Evolutionary conservation across 768 basidiomycete species (phyloP).

Genomic region (Kondoa malvinella): DNA sequence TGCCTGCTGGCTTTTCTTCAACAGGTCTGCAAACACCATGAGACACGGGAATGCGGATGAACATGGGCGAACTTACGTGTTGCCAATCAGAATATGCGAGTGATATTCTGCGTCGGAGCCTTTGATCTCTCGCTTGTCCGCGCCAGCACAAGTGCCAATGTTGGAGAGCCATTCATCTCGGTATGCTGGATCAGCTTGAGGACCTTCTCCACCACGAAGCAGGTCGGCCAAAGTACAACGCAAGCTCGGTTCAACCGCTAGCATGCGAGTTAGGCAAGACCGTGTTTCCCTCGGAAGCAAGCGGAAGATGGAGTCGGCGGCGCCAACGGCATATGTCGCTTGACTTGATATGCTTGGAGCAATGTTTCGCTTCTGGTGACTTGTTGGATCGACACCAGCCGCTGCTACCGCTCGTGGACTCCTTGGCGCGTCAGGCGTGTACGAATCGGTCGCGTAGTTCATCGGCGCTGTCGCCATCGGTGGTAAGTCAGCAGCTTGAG

Average conservation of each 20-base stretch:
- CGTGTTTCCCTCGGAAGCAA: conserved; percentile 85
- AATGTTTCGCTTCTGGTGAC: not conserved
- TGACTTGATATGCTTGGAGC: conserved; percentile 29
- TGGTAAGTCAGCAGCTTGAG: too few species aligned
- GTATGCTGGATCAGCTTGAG: conserved; percentile 41
- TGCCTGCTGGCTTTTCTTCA: not conserved
- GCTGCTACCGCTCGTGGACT: not conserved
- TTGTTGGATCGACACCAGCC: not conserved
- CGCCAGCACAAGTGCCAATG: conserved; percentile 45
- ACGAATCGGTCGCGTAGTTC: not conserved
- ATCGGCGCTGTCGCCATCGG: conserved; percentile 3
- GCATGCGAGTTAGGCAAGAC: conserved; percentile 76
- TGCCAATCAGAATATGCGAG: conserved; percentile 11
- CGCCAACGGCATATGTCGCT: conserved; percentile 49
- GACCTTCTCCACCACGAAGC: conserved; percentile 45
- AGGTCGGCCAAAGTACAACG: conserved; percentile 87
- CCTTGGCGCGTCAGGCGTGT: not conserved
- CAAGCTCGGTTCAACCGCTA: conserved; percentile 69
- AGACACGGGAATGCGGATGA: too few species aligned
- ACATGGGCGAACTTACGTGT: not conserved
- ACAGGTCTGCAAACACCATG: not conserved
- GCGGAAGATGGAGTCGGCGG: conserved; percentile 89
- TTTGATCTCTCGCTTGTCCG: conserved; percentile 6
- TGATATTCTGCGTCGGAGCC: conserved; percentile 14
- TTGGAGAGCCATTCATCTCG: conserved; percentile 76